Base-by-base conservation (phyloP, 306 rosid species). In the Malus orientalis region DNA sequence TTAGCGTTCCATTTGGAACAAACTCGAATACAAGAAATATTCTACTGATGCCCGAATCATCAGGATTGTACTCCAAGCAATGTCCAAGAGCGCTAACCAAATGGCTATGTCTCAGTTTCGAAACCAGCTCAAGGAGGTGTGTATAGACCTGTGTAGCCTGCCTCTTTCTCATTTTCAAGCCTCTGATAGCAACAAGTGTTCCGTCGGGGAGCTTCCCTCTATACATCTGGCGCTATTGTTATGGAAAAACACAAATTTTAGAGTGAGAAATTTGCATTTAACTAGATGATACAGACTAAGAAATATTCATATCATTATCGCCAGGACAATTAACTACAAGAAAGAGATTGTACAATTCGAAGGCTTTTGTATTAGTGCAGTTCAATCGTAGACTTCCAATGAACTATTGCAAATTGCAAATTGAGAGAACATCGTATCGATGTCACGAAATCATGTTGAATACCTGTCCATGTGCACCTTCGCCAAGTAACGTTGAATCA, bases 81-180 rank as follows among this genome's bases (percentile, higher is more conserved):
- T 95, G 99, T n/a, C 99, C 99, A 78, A 95, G 97, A 45, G 92
- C 84, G 69, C 96, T 88, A 79, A 87, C 91, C 86, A 95, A 84
- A 80, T 95, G 93, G 20, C 79, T 78, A 74, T 95, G 97, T 79
- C 97, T 87, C 38, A 95, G 90, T 78, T 89, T 95, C 5, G 97
- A 92, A 74, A 95, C 86, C 87, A 87, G 71, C 84, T 95, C 99
- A 82, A 92, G 82, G 51, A 82, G 89, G 73, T 87, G 96, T 64
- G 83, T 89, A 70, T 89, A 92, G 53, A 79, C 78, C 67, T 90
- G 97, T 20, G 90, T 83, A 74, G 82, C 80, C 33, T 86, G 89
- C 74, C 81, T 91, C 88, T 85, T 95, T 67, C 81, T 88, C 86
- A 87, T 84, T 82, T 82, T 86, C 82, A 88, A 81, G 67, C 96